phyloP scores from a whole-genome alignment of 225 moss, liverwort and hornwort genomes.

The Straminergon stramineum region DNA sequence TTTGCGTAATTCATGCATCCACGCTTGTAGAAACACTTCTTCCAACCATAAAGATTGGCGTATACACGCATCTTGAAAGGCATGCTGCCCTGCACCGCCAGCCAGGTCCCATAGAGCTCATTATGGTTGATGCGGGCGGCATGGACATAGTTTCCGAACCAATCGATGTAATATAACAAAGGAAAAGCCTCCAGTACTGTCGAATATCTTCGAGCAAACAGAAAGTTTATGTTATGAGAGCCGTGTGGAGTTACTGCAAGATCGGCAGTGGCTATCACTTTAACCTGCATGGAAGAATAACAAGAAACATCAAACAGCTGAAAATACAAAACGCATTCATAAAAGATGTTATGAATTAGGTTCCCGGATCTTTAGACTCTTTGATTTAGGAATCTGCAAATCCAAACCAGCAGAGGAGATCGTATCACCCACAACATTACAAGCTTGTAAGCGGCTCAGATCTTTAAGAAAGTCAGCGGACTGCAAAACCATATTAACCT shows the following conservation, averaged over 20 bases:
- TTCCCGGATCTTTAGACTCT: neutral
- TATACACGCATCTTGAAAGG: slow-evolving; percentile 74
- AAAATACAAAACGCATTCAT: neutral
- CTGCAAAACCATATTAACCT: neutral
- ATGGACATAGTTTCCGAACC: slow-evolving; percentile 92
- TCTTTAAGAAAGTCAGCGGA: neutral
- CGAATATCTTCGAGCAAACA: slow-evolving; percentile 78
- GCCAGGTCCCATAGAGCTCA: slow-evolving; percentile 89
- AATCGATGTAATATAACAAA: slow-evolving; percentile 78
- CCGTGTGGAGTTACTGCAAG: slow-evolving; percentile 83
- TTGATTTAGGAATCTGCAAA: neutral
- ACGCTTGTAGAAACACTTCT: slow-evolving; percentile 59
- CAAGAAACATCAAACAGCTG: neutral
- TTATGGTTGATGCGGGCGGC: slow-evolving; percentile 69
- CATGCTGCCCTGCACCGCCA: slow-evolving; percentile 69
- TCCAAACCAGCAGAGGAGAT: neutral
- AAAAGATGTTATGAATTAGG: neutral
- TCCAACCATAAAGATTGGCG: slow-evolving; percentile 76
- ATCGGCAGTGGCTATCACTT: slow-evolving; percentile 62
- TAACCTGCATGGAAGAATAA: slow-evolving; percentile 32
- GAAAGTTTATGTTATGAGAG: slow-evolving; percentile 86
- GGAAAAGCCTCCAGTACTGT: slow-evolving; percentile 83
- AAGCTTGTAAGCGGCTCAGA: neutral
- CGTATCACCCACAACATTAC: neutral
- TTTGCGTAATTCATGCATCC: slow-evolving; percentile 95